Evolutionary conservation across 179 eudicot species (phyloP).

Genomic region (Beta corolliflora): DNA sequence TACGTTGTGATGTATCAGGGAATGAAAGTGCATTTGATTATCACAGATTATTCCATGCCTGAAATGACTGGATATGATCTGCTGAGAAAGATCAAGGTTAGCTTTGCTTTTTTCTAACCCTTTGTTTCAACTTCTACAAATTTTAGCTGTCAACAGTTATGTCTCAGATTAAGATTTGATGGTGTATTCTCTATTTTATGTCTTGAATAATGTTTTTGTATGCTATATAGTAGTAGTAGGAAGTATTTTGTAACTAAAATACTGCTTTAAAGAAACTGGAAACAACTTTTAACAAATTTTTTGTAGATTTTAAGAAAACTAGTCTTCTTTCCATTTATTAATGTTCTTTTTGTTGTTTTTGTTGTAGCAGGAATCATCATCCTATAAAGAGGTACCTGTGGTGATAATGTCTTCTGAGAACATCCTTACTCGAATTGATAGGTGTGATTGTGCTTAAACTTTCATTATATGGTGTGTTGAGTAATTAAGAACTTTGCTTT

Average conservation of each 20-base stretch:
- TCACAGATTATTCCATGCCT: conserved; percentile 88
- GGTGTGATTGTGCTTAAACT: conserved; percentile 25
- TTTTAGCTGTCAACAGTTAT: background rate
- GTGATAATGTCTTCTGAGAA: conserved; percentile 57
- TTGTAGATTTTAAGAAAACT: background rate
- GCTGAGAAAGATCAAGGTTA: conserved; percentile 69
- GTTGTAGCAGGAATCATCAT: conserved; percentile 42
- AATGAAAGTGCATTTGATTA: conserved; percentile 69
- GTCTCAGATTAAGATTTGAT: too few relatives aligned
- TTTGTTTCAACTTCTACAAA: background rate
- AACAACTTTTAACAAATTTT: background rate
- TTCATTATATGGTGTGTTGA: background rate
- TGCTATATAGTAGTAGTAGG: too few relatives aligned
- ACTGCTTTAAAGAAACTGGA: background rate
- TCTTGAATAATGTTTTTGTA: too few relatives aligned
- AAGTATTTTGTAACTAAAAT: background rate
- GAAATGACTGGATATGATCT: conserved; percentile 90
- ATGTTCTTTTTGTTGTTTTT: conserved; percentile 9
- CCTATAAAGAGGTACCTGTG: conserved; percentile 43
- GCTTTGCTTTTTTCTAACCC: background rate
- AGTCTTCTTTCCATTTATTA: conserved; percentile 9
- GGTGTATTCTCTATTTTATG: too few relatives aligned
- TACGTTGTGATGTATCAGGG: conserved; percentile 35
- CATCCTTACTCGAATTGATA: conserved; percentile 45
- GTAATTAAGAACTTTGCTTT: background rate